Percentiles rank a stretch among this genome's conserved stretches.
Evolutionary conservation across 768 basidiomycete genomes (phyloP).

Genomic region (Polyporus arcularius): DNA sequence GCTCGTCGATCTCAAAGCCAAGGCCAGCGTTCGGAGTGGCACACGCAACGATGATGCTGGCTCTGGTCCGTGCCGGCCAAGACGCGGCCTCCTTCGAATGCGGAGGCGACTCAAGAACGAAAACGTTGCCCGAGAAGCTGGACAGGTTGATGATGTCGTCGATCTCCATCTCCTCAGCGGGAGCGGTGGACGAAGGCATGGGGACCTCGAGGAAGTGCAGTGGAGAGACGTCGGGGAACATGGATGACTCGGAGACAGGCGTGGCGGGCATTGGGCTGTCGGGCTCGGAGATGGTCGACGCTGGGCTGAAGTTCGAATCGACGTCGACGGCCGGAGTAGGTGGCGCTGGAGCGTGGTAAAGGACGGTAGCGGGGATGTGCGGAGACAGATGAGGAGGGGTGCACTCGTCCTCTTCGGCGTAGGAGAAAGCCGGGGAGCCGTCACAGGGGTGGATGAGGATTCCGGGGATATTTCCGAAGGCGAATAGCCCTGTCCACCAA

Average conservation of each 20-base stretch:
- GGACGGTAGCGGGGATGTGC: not conserved
- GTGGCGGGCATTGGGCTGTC: not conserved
- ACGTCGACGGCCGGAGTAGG: not conserved
- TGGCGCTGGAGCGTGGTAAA: not conserved
- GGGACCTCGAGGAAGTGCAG: not conserved
- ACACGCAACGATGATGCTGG: no score
- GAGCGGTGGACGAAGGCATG: not conserved
- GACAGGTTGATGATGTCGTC: not conserved
- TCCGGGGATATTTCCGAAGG: not conserved
- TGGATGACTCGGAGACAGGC: not conserved
- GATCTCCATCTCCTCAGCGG: not conserved
- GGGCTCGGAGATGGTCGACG: not conserved
- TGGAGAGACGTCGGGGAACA: not conserved
- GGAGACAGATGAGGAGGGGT: not conserved
- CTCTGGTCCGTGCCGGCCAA: no score
- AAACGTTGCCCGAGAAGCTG: not conserved
- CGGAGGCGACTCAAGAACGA: not conserved
- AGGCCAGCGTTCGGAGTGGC: no score
- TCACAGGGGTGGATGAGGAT: slow-evolving; percentile 2
- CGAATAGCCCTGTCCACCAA: not conserved
- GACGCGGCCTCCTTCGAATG: not conserved
- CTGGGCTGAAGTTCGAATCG: not conserved
- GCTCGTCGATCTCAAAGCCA: no score
- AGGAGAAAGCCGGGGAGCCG: not conserved
- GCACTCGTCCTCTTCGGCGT: not conserved